Evolutionary conservation across 495 filamentous ascomycete species (phyloP).

Genomic region (Melanomma pulvis-pyrius): DNA sequence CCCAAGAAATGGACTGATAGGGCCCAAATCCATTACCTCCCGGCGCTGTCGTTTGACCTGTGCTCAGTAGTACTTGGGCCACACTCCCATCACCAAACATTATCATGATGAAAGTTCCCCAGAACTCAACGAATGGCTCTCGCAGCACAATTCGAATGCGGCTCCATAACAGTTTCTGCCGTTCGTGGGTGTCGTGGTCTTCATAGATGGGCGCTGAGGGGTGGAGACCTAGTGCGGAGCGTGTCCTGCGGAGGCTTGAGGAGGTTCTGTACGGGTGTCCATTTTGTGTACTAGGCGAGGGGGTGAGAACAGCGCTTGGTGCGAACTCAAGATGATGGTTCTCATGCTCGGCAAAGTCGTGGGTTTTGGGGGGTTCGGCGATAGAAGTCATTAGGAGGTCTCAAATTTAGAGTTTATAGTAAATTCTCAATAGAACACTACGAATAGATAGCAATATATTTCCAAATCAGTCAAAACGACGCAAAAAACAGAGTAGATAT

Average conservation of each 20-base stretch:
- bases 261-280: background rate
- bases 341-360: background rate
- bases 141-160: constrained; percentile 51
- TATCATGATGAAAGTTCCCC: constrained; percentile 62
- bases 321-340: background rate
- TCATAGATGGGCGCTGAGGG: constrained; percentile 17
- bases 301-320: background rate
- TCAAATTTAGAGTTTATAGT: background rate
- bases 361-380: background rate
- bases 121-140: constrained; percentile 66
- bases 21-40: background rate
- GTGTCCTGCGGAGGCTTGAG: constrained; percentile 5
- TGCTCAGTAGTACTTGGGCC: background rate
- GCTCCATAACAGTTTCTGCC: constrained; percentile 53
- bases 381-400: background rate
- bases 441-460: background rate
- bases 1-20: background rate
- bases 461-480: too few species aligned
- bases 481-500: too few species aligned
- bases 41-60: background rate
- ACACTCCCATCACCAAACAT: constrained; percentile 63
- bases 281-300: background rate
- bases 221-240: constrained; percentile 23
- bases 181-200: constrained; percentile 29
- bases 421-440: background rate